Conservation (phyloP, 768 basidiomycete species). For the Pleurotus salmoneostramineus region DNA sequence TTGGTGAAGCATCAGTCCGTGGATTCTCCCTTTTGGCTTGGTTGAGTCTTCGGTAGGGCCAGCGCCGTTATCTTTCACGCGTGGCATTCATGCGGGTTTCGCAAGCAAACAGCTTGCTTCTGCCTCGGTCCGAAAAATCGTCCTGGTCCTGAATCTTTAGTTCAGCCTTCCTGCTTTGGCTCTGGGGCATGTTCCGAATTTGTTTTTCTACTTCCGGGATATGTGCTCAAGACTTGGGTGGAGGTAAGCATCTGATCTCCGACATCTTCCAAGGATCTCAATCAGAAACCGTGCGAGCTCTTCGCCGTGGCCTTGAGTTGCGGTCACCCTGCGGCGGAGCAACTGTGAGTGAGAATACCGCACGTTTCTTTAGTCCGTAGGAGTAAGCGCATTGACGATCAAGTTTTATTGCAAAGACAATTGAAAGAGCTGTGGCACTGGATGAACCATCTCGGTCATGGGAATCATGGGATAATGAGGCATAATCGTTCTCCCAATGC, state of each 20-base stretch:
- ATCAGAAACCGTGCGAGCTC: background rate
- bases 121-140: background rate
- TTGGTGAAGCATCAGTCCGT: too few relatives aligned
- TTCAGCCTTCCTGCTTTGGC: slow-evolving; percentile 1
- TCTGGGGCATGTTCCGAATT: background rate
- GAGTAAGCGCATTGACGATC: too few relatives aligned
- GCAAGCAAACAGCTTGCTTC: background rate
- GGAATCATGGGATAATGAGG: background rate
- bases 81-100: background rate
- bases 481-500: background rate
- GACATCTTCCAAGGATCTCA: background rate
- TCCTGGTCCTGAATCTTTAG: background rate
- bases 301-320: background rate
- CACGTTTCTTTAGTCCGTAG: background rate
- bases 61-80: background rate
- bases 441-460: background rate
- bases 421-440: too few relatives aligned
- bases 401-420: too few relatives aligned
- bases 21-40: background rate
- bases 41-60: background rate
- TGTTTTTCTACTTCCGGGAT: background rate
- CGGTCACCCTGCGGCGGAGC: background rate
- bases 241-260: slow-evolving; percentile 1
- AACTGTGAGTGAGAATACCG: background rate
- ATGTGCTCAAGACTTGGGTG: background rate